Conservation (phyloP, 345 rosid species). For the Eucalyptus microcorys region DNA sequence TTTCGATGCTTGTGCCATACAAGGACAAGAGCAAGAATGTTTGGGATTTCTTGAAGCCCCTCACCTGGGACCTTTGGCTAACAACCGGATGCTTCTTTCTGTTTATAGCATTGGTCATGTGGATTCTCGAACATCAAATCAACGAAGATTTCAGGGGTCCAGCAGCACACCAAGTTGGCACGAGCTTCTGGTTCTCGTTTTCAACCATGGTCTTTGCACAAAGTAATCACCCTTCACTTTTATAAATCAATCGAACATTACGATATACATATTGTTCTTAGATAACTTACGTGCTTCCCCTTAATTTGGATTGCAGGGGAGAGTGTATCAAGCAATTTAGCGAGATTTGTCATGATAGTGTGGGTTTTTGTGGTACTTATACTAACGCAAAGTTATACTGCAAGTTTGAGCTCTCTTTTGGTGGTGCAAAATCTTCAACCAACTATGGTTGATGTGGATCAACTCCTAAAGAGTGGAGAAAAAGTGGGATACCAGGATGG, state of each 20-base stretch:
- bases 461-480: background rate
- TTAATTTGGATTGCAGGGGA: background rate
- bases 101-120: background rate
- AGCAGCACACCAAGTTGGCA: background rate
- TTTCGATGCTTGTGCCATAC: background rate
- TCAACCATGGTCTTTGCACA: background rate
- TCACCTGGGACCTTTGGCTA: background rate
- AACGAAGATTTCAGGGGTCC: background rate
- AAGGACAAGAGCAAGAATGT: background rate
- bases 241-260: fast-evolving
- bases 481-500: background rate
- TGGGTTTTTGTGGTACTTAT: background rate
- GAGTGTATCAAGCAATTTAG: background rate
- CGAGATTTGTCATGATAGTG: background rate
- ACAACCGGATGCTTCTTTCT: background rate
- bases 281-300: background rate
- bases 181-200: background rate
- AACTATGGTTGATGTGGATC: background rate
- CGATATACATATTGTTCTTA: background rate
- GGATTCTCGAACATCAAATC: background rate
- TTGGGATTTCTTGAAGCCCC: background rate
- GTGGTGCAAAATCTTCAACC: background rate
- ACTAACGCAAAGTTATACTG: background rate
- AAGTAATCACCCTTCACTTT: background rate
- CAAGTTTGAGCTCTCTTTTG: background rate